These are phyloP conservation scores for Colletotrichum sp. DNA, from an alignment of 2,329 filamentous ascomycete genomes.

Conservation along the genomic window DNA sequence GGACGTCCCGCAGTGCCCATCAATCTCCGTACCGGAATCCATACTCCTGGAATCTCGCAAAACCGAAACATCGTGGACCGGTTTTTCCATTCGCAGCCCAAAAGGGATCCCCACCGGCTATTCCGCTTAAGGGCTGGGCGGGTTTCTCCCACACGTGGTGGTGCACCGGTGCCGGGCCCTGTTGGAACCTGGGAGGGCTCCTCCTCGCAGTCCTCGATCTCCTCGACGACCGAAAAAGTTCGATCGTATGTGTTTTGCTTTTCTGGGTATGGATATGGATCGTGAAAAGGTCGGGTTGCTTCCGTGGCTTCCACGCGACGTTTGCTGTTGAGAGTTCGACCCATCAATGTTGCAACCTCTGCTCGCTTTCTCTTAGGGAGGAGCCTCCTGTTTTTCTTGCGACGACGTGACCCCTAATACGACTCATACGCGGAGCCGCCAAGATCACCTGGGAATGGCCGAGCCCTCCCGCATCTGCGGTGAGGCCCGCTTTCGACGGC, in stretches of 20 bases:
- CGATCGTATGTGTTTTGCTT: neutral
- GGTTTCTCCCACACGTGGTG: neutral
- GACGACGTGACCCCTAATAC: neutral
- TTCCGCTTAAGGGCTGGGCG: neutral
- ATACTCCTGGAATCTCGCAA: conserved; percentile 12
- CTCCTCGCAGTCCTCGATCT: neutral
- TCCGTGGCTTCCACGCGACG: neutral
- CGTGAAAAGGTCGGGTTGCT: neutral
- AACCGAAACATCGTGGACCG: neutral
- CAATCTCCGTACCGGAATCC: conserved; percentile 1
- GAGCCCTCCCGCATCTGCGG: neutral
- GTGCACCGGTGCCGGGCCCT: neutral
- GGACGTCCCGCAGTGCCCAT: neutral
- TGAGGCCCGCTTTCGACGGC: neutral
- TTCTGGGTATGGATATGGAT: neutral
- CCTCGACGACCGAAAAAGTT: neutral
- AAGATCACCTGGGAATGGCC: neutral
- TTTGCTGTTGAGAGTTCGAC: neutral
- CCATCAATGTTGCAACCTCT: neutral
- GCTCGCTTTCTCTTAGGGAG: neutral
- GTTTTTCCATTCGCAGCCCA: neutral
- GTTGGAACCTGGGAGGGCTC: neutral
- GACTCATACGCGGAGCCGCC: neutral
- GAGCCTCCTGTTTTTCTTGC: neutral
- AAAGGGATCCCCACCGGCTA: neutral